Percentiles rank a stretch among this genome's conserved stretches.
Evolutionary conservation across 768 basidiomycete species (phyloP).

Genomic region (Boletus eberwhitei): DNA sequence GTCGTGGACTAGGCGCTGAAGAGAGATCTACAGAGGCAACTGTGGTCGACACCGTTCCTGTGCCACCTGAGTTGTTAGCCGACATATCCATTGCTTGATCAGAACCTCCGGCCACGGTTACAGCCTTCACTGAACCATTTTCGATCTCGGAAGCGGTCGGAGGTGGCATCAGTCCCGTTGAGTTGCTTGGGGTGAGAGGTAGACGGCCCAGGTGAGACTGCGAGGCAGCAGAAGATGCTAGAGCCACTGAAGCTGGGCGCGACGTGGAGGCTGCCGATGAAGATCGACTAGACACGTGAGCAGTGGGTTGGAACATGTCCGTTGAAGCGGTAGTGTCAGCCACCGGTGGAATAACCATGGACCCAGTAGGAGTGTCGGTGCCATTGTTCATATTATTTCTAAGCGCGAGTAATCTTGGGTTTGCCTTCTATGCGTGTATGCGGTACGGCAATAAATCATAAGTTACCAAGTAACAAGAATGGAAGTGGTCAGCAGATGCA

Average conservation of each 20-base stretch:
- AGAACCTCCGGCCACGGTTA: neutral
- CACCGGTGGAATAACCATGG: neutral
- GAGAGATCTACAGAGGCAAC: neutral
- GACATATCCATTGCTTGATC: neutral
- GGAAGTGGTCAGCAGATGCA: neutral
- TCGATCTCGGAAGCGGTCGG: neutral
- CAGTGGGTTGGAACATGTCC: neutral
- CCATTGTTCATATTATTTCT: neutral
- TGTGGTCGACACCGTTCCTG: neutral
- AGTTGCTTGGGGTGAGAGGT: neutral
- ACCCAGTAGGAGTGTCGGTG: neutral
- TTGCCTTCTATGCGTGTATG: neutral
- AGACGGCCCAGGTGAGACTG: slow-evolving; percentile 2
- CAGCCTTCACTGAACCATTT: neutral
- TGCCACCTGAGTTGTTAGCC: neutral
- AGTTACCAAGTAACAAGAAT: neutral
- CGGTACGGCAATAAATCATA: neutral
- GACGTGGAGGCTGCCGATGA: slow-evolving; percentile 3
- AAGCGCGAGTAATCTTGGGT: neutral
- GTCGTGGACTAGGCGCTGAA: neutral
- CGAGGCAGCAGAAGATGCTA: neutral
- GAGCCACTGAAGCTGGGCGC: neutral
- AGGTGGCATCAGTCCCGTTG: slow-evolving; percentile 1
- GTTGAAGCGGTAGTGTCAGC: slow-evolving; percentile 4
- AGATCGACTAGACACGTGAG: neutral